These are phyloP conservation scores for Daldinia vernicosa DNA, from an alignment of 495 filamentous ascomycete genomes.

Conservation along the genomic window DNA sequence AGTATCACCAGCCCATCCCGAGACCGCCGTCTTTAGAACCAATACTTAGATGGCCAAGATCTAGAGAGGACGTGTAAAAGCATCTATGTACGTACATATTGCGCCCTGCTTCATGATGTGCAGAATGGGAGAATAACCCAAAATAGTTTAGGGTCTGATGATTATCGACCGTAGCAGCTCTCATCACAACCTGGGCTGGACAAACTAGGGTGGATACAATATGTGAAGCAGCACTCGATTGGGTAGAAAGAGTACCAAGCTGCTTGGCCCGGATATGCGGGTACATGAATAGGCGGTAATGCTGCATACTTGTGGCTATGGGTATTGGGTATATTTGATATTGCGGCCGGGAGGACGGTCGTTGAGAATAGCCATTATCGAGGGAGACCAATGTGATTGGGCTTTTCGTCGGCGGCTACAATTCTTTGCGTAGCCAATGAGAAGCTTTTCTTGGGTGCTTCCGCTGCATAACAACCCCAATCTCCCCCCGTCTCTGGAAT, in stretches of 20 bases:
- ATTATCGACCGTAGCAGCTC: slow-evolving; percentile 26
- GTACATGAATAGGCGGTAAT: slow-evolving; percentile 33
- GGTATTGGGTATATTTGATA: slow-evolving; percentile 33
- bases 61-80: slow-evolving; percentile 17
- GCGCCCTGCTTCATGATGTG: slow-evolving; percentile 43
- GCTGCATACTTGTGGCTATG: slow-evolving; percentile 21
- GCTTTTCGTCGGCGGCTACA: slow-evolving; percentile 55
- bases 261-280: slow-evolving; percentile 15
- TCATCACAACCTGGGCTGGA: slow-evolving; percentile 20
- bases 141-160: slow-evolving; percentile 28
- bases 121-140: slow-evolving; percentile 32
- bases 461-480: slow-evolving; percentile 37
- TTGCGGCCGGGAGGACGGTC: slow-evolving; percentile 31
- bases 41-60: slow-evolving; percentile 40
- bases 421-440: slow-evolving; percentile 49
- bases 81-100: slow-evolving; percentile 19
- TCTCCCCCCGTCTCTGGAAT: slow-evolving; percentile 13
- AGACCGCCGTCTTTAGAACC: slow-evolving; percentile 42
- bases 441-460: slow-evolving; percentile 11
- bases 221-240: slow-evolving; percentile 37
- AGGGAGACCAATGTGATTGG: slow-evolving; percentile 51
- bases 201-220: slow-evolving; percentile 16
- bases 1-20: slow-evolving; percentile 43
- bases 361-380: slow-evolving; percentile 39
- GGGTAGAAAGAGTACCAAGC: slow-evolving; percentile 24